Base-by-base conservation (phyloP, 2,329 filamentous ascomycete genomes). In the Trichoderma brevicompactum region DNA sequence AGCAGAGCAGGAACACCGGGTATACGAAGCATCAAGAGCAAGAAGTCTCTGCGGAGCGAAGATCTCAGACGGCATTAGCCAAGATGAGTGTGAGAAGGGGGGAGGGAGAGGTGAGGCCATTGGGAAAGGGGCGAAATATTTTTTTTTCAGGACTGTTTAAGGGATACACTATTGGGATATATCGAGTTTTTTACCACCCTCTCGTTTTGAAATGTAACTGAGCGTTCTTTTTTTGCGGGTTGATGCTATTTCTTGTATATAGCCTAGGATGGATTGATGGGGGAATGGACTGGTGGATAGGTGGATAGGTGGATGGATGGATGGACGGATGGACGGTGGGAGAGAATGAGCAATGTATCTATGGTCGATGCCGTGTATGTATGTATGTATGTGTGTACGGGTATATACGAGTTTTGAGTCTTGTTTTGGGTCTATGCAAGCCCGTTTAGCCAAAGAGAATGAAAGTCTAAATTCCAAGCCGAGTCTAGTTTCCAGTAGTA, bases 21-120 rank as follows among this genome's bases (percentile, higher is more conserved):
- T 0, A 43, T 66, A 13, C 43, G 54, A 44, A 66, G 58, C 6
- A 19, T 59, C 12, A 65, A 65, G 65, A 65, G 65, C 28, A 66
- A 58, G 46, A 66, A 66, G 15, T 63, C 58, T 10, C 7, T 66
- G 52, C 41, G 59, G 12, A 41, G 44, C 12, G 44, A 63, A 5
- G 40, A 65, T 8, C 44, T 58, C 12, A 17, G n/a, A 9, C 23
- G 44, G 15, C 41, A 59, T 13, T 46, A 65, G 32, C 15, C 23
- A 28, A 28, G 23, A 28, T 28, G 5, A 3, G 23, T 28, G 23
- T 28, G 23, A 3, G 23, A 48, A 15, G 1, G 7, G 19, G 46
- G 5, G 19, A 36, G 5, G 8, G 2, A 12, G 40, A 8, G 41
- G 19, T 2, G 3, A 1, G 41, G 19, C 12, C 10, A 28, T 38